Evolutionary conservation across 2,329 filamentous ascomycete species (phyloP), one percentile per base, ranked within the genome.

Genomic region (Xylaria sp.): DNA sequence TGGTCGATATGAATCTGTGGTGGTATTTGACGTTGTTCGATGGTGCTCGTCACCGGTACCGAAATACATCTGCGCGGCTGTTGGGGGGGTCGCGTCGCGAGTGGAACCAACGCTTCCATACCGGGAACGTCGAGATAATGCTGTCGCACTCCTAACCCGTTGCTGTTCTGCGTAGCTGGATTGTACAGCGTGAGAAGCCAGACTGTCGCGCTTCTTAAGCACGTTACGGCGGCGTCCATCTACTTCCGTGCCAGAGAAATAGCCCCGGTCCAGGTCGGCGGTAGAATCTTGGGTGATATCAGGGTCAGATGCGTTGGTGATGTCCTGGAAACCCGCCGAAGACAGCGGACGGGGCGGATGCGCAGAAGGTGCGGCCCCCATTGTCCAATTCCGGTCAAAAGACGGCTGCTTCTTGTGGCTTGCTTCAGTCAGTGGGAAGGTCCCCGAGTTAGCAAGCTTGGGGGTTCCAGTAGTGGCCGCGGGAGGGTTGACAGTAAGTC

Each of bases 181-280:
- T 69, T 91, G 89, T 49, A 88, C 84, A 38, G 89, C 88, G 75
- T 92, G 87, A 42, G 78, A 79, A 19, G 80, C 78, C 59, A 79
- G 77, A 65, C 86, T 89, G 63, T 88, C 86, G 60, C 91, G 89
- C 78, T 95, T 96, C 76, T 92, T 92, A 67, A 97, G 80, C 49
- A 95, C 82, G 73, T 92, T 96, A 47, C 91, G 86, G 61, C 90
- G 87, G 45, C 86, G 72, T 17, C 73, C 86, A 66, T 97, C 93
- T 11, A 88, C 82, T 72, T 98, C 94, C 15, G 90, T 91, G 2
- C 94, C 92, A 7, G 94, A 97, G 73, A 97, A 97, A 76, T 98
- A 98, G 23, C 94, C 94, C 37, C 92, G 87, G 71, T 98, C 95
- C 15, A 92, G 76, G 64, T 96, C 91, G 23, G 81, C 76, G 15